These are phyloP conservation scores for Quercus suber DNA, from an alignment of 306 rosid species.

Conservation along the genomic window DNA sequence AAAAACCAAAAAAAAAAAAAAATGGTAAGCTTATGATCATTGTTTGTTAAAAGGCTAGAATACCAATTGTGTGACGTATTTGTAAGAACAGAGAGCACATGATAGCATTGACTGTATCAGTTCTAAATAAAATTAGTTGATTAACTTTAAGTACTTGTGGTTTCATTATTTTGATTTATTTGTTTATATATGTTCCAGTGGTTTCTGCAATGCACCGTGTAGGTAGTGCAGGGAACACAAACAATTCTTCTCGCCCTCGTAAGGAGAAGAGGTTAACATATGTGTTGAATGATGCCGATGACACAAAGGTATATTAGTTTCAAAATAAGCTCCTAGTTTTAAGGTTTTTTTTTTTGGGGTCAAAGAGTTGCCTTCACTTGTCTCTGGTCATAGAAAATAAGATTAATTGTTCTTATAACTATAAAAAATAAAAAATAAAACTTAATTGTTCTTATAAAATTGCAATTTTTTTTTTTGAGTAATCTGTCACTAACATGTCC, in stretches of 20 bases:
- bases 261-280: slow-evolving; percentile 94
- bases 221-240: slow-evolving; percentile 89
- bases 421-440: too few relatives aligned
- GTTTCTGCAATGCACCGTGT: slow-evolving; percentile 94
- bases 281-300: slow-evolving; percentile 77
- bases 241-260: slow-evolving; percentile 83
- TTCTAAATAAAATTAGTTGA: neutral
- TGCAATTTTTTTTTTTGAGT: neutral
- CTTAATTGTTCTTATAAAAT: neutral
- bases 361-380: neutral
- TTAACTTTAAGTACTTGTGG: neutral
- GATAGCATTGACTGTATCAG: neutral
- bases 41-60: neutral
- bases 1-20: neutral
- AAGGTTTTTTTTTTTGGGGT: slow-evolving; percentile 3
- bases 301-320: slow-evolving; percentile 60
- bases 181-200: slow-evolving; percentile 21
- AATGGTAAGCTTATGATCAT: neutral
- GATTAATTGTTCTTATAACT: neutral
- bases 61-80: neutral
- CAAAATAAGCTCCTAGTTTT: slow-evolving; percentile 4
- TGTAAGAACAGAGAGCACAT: neutral
- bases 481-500: neutral
- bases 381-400: neutral
- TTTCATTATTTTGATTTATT: neutral